phyloP scores from a whole-genome alignment of 1,284 basidiomycete genomes.

The Peniophora sp. region DNA sequence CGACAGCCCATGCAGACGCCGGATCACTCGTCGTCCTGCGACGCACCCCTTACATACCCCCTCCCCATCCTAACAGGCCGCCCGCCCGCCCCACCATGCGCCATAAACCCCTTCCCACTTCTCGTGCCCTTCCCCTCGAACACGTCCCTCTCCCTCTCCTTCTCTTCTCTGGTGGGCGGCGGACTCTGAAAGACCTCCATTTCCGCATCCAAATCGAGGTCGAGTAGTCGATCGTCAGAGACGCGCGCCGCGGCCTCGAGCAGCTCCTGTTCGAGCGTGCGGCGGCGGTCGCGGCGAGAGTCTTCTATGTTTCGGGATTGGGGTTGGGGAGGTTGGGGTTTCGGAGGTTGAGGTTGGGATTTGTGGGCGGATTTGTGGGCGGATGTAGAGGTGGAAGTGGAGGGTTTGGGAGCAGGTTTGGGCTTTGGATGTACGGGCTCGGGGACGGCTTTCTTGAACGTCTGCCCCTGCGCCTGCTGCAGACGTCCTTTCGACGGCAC shows the following conservation, averaged over 20 bases:
- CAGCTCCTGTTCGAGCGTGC: background rate
- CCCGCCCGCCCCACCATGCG: slow-evolving; percentile 65
- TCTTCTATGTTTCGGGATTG: no score
- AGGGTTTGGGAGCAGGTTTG: background rate
- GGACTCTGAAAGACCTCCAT: background rate
- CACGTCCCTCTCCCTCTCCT: slow-evolving; percentile 23
- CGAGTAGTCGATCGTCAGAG: no score
- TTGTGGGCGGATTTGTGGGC: no score
- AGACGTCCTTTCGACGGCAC: no score
- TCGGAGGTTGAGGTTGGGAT: no score
- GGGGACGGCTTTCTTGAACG: background rate
- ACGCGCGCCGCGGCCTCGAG: background rate
- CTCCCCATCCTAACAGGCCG: slow-evolving; percentile 58
- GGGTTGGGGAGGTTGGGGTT: no score
- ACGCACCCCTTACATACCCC: slow-evolving; percentile 48
- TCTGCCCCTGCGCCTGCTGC: no score
- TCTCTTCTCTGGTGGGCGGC: background rate
- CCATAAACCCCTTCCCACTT: slow-evolving; percentile 55
- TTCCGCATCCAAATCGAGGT: no score
- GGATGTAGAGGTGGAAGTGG: background rate
- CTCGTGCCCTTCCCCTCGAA: slow-evolving; percentile 45
- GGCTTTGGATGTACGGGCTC: background rate
- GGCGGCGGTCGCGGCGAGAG: background rate
- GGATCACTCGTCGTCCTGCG: no score
- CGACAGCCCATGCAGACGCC: no score